Evolutionary conservation across 257 asterid species (phyloP), one percentile per base, ranked within the genome.

Genomic region (Nicotiana attenuata): DNA sequence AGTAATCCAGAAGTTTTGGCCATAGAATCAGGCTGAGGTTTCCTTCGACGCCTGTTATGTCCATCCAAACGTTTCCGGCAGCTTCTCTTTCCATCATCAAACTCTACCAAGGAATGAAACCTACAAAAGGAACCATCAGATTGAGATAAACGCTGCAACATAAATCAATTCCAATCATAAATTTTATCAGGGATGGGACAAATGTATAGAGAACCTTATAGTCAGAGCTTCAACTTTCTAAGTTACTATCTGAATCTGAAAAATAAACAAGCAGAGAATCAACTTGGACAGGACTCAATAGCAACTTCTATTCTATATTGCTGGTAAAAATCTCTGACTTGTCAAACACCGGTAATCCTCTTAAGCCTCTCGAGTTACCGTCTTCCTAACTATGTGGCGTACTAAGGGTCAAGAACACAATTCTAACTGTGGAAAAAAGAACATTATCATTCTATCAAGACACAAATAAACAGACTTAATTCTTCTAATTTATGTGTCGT

Each of bases 31-130:
- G 93, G 91, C 78, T 91, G 98, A 75, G 99, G 94, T 89, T 95
- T 95, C 88, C 99, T 90, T 83, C 99, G 88, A 87, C 99, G 84
- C 80, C 94, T 67, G 83, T 95, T 95, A 81, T 95, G 99, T 59
- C 98, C 98, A 28, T 92, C 98, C 0, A 96, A 94, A 31, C 99
- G 92, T 77, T 96, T 96, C 79, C 99, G 89, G 87, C 99, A 96
- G 89, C 99, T 96, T 28, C 97, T 86, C 82, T 94, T 94, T 76
- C 92, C 97, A 78, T 92, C 98, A 57, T 94, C 99, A 61, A 96
- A 96, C 86, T 96, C 99, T 35, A 80, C 88, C 53, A 96, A 87
- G 10, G 98, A 91, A 84, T 93, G 99, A 78, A 96, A 96, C 97
- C 99, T 94, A 47, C 73, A 60, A 78, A 31, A 60, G 22, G 52